Evolutionary conservation across 202 grass and related monocot genomes (phyloP), one percentile per base, ranked within the genome.

Genomic region (Bolboschoenoplectus hybrid): DNA sequence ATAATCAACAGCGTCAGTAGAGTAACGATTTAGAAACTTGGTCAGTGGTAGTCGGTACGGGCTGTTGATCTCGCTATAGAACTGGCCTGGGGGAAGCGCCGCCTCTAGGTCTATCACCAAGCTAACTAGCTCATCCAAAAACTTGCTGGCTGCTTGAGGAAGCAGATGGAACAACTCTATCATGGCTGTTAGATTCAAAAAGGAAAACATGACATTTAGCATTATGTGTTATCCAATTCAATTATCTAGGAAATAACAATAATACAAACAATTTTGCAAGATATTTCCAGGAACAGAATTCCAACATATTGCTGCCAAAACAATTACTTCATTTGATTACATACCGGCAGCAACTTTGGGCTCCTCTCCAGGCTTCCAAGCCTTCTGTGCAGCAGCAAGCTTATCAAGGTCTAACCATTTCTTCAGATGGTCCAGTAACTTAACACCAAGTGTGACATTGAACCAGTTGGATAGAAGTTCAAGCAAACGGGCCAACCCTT

Each of bases 51-150:
- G 86, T 76, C 97, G 93, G 47, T 98, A 98, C 51, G 97, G 97
- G 65, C 97, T 99, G 50, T 99, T 99, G 81, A 99, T 99, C 91
- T 99, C 97, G 87, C 97, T 99, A 84, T 99, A 99, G 77, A 97
- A 97, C 66, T 99, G 93, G 67, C 94, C 92, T 70, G 89, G 89
- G 5, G 97, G 97, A 79, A 99, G 93, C 81, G 93, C 93, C 20
- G 67, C 93, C 87, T 99, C 97, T 83, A 99, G 82, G 81, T 99
- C 93, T 84, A 99, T 99, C 63, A 99, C 89, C 84, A 99, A 91
- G 14, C 89, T 94, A 73, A 99, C 97, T 87, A 99, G 97, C 12
- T 99, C 97, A 85, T 99, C 92, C 87, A 99, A 85, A 70, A 99
- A 99, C 85, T 97, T 99, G 74, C 92, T 93, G 77, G 97, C 97